phyloP scores from a whole-genome alignment of 441 rosid genomes.

The Pelargonium myrrhifolium region DNA sequence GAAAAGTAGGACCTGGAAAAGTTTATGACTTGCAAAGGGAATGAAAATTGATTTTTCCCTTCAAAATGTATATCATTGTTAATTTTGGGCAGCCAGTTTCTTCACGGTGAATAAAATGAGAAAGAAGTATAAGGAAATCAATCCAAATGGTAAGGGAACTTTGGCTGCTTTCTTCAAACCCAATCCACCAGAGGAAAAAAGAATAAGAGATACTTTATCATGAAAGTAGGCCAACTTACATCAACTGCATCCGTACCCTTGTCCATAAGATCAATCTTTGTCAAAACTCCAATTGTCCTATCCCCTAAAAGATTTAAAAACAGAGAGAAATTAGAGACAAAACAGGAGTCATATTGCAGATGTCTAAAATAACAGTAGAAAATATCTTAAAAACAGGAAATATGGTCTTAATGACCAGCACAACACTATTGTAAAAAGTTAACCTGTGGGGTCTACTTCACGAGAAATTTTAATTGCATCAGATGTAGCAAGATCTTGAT shows the following conservation, averaged over 20 bases:
- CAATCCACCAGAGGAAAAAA: too few relatives aligned
- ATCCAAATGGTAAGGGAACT: too few relatives aligned
- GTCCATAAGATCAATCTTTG: constrained; percentile 98
- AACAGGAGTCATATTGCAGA: neutral
- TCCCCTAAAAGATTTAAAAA: constrained; percentile 50
- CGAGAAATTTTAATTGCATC: constrained; percentile 97
- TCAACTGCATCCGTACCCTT: constrained; percentile 91
- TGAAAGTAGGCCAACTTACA: constrained; percentile 34
- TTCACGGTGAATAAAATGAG: too few relatives aligned
- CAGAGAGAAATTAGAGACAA: constrained; percentile 10
- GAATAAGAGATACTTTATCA: neutral
- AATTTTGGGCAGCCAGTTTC: too few relatives aligned
- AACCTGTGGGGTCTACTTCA: constrained; percentile 99
- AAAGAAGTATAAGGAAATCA: too few relatives aligned
- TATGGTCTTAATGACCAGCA: too few relatives aligned
- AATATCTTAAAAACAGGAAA: neutral
- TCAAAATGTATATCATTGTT: too few relatives aligned
- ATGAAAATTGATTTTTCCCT: too few relatives aligned
- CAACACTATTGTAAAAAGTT: neutral
- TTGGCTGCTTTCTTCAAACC: too few relatives aligned
- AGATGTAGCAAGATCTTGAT: constrained; percentile 98
- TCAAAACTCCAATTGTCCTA: constrained; percentile 91
- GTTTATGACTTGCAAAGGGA: too few relatives aligned
- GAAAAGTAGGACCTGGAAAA: too few relatives aligned
- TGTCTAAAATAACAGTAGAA: too few relatives aligned